phyloP scores from a whole-genome alignment of 176 grass and related monocot genomes.

The Zoysia japonica region DNA sequence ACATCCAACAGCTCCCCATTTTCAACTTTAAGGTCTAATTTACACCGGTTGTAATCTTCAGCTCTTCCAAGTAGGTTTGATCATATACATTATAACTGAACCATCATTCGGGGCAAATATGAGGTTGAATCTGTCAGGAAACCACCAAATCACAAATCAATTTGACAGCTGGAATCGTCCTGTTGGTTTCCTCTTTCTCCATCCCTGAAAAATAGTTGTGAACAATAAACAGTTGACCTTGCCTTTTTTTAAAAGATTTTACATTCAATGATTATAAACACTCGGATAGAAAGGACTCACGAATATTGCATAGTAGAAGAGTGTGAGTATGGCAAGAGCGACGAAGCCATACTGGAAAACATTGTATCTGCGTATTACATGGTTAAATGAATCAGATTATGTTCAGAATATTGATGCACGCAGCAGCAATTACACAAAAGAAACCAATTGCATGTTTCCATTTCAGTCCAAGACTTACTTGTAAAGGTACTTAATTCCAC shows the following conservation, averaged over 20 bases:
- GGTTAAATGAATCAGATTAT: conserved; percentile 21
- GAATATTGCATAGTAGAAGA: conserved; percentile 84
- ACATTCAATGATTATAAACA: not conserved
- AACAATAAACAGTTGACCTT: conserved; percentile 29
- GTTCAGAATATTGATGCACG: not conserved
- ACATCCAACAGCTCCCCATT: conserved; percentile 6
- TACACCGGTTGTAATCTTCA: conserved; percentile 36
- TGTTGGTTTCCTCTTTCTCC: conserved; percentile 86
- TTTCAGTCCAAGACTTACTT: conserved; percentile 61
- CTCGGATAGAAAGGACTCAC: conserved; percentile 50
- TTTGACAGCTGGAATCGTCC: conserved; percentile 82
- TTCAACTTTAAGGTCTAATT: conserved; percentile 40
- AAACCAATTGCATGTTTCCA: not conserved
- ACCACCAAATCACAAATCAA: conserved; percentile 48
- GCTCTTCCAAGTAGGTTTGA: conserved; percentile 31
- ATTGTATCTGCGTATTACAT: conserved; percentile 67
- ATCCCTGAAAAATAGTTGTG: conserved; percentile 54
- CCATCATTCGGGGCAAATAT: conserved; percentile 41
- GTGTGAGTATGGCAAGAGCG: conserved; percentile 83
- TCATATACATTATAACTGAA: conserved; percentile 52
- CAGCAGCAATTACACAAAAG: not conserved
- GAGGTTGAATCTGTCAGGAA: conserved; percentile 25
- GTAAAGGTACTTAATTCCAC: conserved; percentile 99
- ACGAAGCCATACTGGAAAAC: conserved; percentile 99
- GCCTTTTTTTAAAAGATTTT: not conserved